Conservation (phyloP, 2,329 filamentous ascomycete genomes). For the Metarhizium brunneum region DNA sequence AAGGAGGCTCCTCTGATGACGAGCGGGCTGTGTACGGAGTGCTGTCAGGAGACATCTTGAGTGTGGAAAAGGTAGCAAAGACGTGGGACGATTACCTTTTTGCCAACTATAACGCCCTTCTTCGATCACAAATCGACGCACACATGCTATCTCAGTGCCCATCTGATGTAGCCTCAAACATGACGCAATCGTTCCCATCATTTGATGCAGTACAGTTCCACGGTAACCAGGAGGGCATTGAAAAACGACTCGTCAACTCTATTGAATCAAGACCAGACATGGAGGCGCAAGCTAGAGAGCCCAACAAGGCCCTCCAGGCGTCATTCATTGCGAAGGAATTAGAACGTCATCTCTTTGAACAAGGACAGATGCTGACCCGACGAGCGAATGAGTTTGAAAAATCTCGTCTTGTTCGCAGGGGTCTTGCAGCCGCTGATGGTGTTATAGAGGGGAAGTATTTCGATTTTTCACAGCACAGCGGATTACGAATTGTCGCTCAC, state of each 20-base stretch:
- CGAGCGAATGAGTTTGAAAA: conserved; percentile 13
- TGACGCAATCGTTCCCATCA: conserved; percentile 49
- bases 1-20: conserved; percentile 62
- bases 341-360: conserved; percentile 46
- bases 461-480: conserved; percentile 48
- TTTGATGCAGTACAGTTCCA: conserved; percentile 58
- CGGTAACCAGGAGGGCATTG: conserved; percentile 42
- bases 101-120: conserved; percentile 75
- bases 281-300: conserved; percentile 48
- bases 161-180: conserved; percentile 40
- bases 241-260: conserved; percentile 49
- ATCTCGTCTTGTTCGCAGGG: conserved; percentile 19
- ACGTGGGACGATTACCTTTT: conserved; percentile 85
- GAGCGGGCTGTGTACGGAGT: conserved; percentile 87
- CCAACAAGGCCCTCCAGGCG: conserved; percentile 68
- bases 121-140: conserved; percentile 70
- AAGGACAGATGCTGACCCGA: conserved; percentile 35
- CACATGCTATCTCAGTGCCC: conserved; percentile 53
- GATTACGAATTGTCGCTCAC: conserved; percentile 61
- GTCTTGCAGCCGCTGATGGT: conserved; percentile 17
- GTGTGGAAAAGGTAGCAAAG: conserved; percentile 66
- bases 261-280: conserved; percentile 50
- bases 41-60: conserved; percentile 73
- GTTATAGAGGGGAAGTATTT: conserved; percentile 39
- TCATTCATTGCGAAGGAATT: conserved; percentile 60